Evolutionary conservation across 768 basidiomycete species (phyloP), one percentile per base, ranked within the genome.

Genomic region (Boletus rubescentipes): DNA sequence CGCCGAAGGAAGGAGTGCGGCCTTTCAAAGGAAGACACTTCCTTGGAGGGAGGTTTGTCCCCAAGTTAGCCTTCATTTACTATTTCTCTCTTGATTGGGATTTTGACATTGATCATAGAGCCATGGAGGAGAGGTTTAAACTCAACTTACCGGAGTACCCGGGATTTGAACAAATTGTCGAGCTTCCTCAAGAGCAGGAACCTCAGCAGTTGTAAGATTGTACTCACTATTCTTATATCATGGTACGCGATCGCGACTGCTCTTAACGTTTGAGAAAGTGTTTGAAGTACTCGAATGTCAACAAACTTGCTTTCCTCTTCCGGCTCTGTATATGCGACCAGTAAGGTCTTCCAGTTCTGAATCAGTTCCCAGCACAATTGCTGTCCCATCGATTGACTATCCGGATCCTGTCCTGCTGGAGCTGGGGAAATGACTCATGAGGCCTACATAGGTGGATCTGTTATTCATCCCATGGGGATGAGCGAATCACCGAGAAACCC

Each of bases 31-130:
- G 95, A 11, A 77, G 82, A 34, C 97, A 99, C 75, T 97, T 93
- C 67, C 79, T 98, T 2, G 97, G 96, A 2, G 97, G 97, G 2
- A 77, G 97, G 55, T 99, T 99, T 67, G 81, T 98, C 18, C 85
- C 94, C 6, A 88, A 79, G 94, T 95, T 61, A 61, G 86, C 75
- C 0, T 46, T 49, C 11, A 12, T n/a, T 21, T 15, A 2, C 8
- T 12, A 11, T 5, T 20, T 38, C 12, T 45, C 32, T 59, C 18
- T 8, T 43, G 14, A 23, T 9, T 2, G 30, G 3, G 11, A 53
- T 43, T 34, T 48, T 58, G 16, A 61, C 51, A 10, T 39, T 20
- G 9, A 40, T 51, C 23, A 18, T 63, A 97, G 94, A 63, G 62
- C 75, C 16, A 60, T 97, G 62, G 87, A 83, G 50, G 80, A 88